These are phyloP conservation scores for Antitrichia curtipendula DNA, from an alignment of 225 moss, liverwort and hornwort species.

Conservation along the genomic window DNA sequence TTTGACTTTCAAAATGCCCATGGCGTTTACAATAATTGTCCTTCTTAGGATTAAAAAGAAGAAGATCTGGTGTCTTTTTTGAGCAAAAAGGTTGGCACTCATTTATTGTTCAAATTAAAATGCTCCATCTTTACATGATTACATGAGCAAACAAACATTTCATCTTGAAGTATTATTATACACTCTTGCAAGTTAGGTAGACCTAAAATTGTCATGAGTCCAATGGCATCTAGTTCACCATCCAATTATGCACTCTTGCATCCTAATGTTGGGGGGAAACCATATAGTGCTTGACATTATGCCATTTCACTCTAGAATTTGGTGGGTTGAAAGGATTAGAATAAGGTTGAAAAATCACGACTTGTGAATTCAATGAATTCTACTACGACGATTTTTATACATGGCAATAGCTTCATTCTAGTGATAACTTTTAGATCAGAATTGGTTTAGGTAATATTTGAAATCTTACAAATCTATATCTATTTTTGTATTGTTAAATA, in stretches of 20 bases:
- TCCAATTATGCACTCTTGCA: neutral
- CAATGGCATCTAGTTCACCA: neutral
- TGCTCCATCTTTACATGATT: too few species aligned
- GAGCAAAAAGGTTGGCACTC: too few species aligned
- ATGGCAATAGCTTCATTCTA: neutral
- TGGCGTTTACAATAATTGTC: too few species aligned
- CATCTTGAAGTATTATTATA: neutral
- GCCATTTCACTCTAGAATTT: too few species aligned
- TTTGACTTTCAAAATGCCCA: too few species aligned
- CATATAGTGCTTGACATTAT: neutral
- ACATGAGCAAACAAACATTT: too few species aligned
- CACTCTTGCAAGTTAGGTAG: neutral
- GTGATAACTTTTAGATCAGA: accelerated
- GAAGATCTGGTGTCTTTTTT: too few species aligned
- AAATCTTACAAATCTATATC: too few species aligned
- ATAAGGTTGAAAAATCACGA: neutral
- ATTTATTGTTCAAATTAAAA: too few species aligned
- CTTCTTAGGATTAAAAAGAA: neutral
- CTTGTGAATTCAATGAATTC: neutral
- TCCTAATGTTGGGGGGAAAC: neutral
- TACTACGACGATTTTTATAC: too few species aligned
- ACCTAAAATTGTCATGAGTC: neutral
- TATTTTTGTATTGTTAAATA: neutral
- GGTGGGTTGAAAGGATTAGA: neutral
- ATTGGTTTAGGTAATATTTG: neutral